phyloP scores from a whole-genome alignment of 2,329 filamentous ascomycete genomes.

The Cercospora sojina region DNA sequence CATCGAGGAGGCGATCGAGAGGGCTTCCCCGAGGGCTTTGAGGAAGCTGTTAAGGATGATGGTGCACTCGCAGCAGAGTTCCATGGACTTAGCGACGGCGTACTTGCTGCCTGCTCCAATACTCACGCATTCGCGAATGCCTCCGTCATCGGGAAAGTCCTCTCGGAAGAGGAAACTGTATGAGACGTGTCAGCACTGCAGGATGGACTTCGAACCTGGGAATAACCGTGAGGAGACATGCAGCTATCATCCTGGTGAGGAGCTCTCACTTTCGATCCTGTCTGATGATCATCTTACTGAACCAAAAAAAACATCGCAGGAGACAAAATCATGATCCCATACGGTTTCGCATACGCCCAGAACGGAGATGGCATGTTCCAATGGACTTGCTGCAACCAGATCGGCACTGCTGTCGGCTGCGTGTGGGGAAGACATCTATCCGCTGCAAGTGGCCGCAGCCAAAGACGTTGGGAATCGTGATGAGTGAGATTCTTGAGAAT shows the following conservation, averaged over 20 bases:
- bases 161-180: conserved; percentile 9
- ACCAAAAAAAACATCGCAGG: neutral
- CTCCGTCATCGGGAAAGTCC: neutral
- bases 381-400: conserved; percentile 17
- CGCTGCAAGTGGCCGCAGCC: neutral
- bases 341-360: conserved; percentile 10
- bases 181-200: conserved; percentile 17
- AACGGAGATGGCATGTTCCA: conserved; percentile 4
- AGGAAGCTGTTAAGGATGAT: conserved; percentile 17
- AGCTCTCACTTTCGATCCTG: neutral
- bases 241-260: conserved; percentile 13
- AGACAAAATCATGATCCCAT: neutral
- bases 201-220: conserved; percentile 10
- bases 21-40: conserved; percentile 11
- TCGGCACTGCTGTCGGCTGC: conserved; percentile 7
- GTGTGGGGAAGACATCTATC: conserved; percentile 15
- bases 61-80: conserved; percentile 16
- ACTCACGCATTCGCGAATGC: neutral
- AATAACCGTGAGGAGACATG: conserved; percentile 12
- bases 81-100: conserved; percentile 8
- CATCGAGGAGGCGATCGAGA: conserved; percentile 15
- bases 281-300: too few species aligned
- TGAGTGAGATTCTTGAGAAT: neutral
- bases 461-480: conserved; percentile 1
- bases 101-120: conserved; percentile 3